phyloP scores from a whole-genome alignment of 768 basidiomycete genomes.

The Lyophyllum semitale region DNA sequence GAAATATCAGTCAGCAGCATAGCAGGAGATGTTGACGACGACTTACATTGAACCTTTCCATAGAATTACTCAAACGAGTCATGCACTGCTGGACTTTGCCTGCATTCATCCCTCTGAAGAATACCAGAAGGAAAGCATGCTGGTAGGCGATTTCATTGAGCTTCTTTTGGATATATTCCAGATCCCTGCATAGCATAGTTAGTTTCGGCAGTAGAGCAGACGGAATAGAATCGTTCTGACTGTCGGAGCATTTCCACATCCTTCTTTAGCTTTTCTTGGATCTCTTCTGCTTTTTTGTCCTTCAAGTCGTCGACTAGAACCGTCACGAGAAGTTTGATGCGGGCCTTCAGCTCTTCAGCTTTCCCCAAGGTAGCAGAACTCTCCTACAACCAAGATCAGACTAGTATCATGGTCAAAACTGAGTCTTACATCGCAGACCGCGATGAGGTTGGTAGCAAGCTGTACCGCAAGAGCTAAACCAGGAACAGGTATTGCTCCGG shows the following conservation, averaged over 20 bases:
- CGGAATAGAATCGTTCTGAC: not conserved
- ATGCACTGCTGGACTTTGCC: not conserved
- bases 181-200: not conserved
- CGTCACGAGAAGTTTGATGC: not conserved
- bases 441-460: not conserved
- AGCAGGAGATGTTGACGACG: not conserved
- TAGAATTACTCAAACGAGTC: not conserved
- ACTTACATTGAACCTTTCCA: slow-evolving; percentile 2
- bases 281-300: not conserved
- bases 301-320: slow-evolving; percentile 2
- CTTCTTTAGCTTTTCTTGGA: not conserved
- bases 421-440: not conserved
- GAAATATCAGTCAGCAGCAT: not conserved
- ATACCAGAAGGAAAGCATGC: not conserved
- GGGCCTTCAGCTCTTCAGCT: slow-evolving; percentile 4
- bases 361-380: not conserved
- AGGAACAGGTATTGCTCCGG: slow-evolving; percentile 1
- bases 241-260: not conserved
- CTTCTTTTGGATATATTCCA: not conserved
- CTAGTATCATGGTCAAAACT: too few species aligned
- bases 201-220: too few species aligned
- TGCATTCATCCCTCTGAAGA: not conserved
- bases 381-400: not conserved
- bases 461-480: slow-evolving; percentile 3
- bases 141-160: slow-evolving; percentile 2